Evolutionary conservation across 164 flowering plant species (phyloP).

Genomic region (Nymphaea colorata): DNA sequence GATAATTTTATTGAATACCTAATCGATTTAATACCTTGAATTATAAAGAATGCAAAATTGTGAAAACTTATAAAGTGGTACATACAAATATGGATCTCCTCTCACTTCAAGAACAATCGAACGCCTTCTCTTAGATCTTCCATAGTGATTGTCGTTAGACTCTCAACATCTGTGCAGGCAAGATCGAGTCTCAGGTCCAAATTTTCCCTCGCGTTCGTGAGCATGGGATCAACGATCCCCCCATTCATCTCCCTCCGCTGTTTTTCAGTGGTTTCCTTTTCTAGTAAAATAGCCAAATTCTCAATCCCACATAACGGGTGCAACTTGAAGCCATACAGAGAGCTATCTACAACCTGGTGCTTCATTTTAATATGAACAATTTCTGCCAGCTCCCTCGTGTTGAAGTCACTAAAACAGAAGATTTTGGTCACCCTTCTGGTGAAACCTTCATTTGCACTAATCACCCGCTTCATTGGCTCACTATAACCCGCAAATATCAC

Average conservation of each 20-base stretch:
- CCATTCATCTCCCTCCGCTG: conserved; percentile 91
- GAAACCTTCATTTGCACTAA: conserved; percentile 83
- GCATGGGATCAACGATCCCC: conserved; percentile 75
- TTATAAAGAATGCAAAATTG: neutral
- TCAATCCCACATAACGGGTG: conserved; percentile 60
- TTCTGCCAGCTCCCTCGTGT: conserved; percentile 52
- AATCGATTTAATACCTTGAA: no score
- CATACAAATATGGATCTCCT: neutral
- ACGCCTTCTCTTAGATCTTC: conserved; percentile 79
- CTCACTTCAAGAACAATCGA: conserved; percentile 31
- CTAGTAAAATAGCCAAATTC: conserved; percentile 44
- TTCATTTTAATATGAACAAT: conserved; percentile 80
- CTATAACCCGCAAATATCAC: conserved; percentile 96
- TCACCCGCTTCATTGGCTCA: conserved; percentile 90
- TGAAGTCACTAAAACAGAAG: conserved; percentile 74
- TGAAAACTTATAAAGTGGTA: neutral
- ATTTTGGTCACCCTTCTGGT: conserved; percentile 94
- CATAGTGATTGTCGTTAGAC: conserved; percentile 56
- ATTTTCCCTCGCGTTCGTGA: conserved; percentile 81
- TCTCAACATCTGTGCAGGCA: conserved; percentile 56
- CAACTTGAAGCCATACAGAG: conserved; percentile 71
- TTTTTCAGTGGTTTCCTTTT: conserved; percentile 56
- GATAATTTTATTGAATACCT: no score
- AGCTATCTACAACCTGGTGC: conserved; percentile 39
- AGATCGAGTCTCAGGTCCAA: conserved; percentile 77